Evolutionary conservation across 305 asterid genomes (phyloP).

Genomic region (Fraxinus platypoda): DNA sequence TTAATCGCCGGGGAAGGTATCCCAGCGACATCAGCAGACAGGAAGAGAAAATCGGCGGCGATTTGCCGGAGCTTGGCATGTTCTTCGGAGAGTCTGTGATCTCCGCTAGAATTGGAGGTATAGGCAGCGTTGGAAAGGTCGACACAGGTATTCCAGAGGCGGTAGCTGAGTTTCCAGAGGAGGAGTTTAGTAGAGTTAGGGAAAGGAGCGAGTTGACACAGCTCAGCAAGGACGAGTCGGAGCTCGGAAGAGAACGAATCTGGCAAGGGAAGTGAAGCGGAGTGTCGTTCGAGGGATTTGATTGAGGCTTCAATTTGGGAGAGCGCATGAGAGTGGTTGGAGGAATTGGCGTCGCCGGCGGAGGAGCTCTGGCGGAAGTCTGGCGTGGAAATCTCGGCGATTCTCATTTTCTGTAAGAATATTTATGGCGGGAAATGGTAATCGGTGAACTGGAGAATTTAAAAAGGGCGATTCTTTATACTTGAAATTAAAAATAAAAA

Average conservation of each 20-base stretch:
- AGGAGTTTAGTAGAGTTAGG: slow-evolving; percentile 62
- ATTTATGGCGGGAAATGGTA: slow-evolving; percentile 11
- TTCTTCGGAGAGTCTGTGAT: slow-evolving; percentile 42
- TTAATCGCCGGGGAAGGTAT: slow-evolving; percentile 78
- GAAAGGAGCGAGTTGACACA: slow-evolving; percentile 61
- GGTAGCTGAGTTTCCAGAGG: slow-evolving; percentile 89
- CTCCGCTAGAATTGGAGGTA: slow-evolving; percentile 12
- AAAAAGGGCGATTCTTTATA: not conserved
- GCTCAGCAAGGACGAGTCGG: slow-evolving; percentile 43
- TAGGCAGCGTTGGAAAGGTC: slow-evolving; percentile 71
- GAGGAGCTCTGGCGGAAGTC: slow-evolving; percentile 50
- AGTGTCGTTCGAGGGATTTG: slow-evolving; percentile 55
- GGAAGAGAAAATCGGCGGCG: slow-evolving; percentile 73
- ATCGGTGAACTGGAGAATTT: not conserved
- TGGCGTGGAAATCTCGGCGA: slow-evolving; percentile 76
- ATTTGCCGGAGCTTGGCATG: slow-evolving; percentile 83
- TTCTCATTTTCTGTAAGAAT: slow-evolving; percentile 44
- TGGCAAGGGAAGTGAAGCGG: slow-evolving; percentile 50
- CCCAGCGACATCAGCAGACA: slow-evolving; percentile 60
- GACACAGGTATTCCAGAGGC: slow-evolving; percentile 92
- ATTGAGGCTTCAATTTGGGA: slow-evolving; percentile 63
- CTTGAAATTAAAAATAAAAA: not conserved
- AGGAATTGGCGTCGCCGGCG: slow-evolving; percentile 26
- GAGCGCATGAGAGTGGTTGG: slow-evolving; percentile 41
- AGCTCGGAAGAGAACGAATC: slow-evolving; percentile 65